Evolutionary conservation across 2,329 filamentous ascomycete genomes (phyloP).

Genomic region (Nemania abortiva): DNA sequence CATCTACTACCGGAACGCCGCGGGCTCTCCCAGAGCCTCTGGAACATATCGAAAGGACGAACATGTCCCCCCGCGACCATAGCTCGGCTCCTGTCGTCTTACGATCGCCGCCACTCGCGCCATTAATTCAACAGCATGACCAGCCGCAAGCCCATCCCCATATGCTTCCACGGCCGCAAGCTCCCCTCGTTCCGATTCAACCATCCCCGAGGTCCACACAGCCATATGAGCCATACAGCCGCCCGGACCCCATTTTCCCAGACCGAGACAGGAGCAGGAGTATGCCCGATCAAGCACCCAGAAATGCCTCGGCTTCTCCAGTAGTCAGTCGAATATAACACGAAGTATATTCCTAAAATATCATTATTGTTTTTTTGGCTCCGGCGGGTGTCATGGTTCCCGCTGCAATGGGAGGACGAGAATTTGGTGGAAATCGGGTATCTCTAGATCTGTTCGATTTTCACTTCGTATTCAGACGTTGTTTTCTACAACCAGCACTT

Average conservation of each 20-base stretch:
- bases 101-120: conserved; percentile 48
- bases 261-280: conserved; percentile 50
- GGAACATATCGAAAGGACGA: conserved; percentile 49
- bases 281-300: conserved; percentile 48
- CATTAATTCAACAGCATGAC: conserved; percentile 46
- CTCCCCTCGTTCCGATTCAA: conserved; percentile 43
- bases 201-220: conserved; percentile 43
- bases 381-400: conserved; percentile 10
- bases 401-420: conserved; percentile 6
- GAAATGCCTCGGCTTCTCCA: conserved; percentile 47
- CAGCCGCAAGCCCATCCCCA: conserved; percentile 43
- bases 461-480: conserved; percentile 29
- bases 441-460: conserved; percentile 21
- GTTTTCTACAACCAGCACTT: conserved; percentile 37
- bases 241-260: conserved; percentile 51
- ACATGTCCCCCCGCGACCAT: conserved; percentile 48
- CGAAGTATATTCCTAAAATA: conserved; percentile 12
- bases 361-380: conserved; percentile 15
- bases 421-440: conserved; percentile 16
- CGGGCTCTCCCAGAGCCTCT: conserved; percentile 49
- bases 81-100: conserved; percentile 43
- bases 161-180: conserved; percentile 46
- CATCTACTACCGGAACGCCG: conserved; percentile 49
- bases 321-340: conserved; percentile 47
- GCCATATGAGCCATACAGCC: conserved; percentile 46